Evolutionary conservation across 164 flowering plant species (phyloP).

Genomic region (Paratinospora sagittata): DNA sequence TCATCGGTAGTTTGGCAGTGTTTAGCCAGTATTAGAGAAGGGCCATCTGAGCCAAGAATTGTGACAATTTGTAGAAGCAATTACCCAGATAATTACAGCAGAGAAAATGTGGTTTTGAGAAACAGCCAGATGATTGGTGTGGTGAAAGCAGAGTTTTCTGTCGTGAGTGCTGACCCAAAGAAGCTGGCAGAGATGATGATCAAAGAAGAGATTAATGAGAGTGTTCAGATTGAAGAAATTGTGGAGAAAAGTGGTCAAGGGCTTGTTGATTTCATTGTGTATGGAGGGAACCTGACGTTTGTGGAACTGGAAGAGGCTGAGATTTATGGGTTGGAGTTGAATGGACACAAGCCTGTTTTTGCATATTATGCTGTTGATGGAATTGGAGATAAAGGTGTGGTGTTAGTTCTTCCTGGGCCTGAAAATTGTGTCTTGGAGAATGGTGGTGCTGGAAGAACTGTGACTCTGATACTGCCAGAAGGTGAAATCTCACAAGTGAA

Average conservation of each 20-base stretch:
- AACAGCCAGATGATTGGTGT: slow-evolving; percentile 41
- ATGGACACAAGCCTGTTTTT: slow-evolving; percentile 40
- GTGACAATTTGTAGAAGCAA: slow-evolving; percentile 39
- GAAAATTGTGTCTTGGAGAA: slow-evolving; percentile 22
- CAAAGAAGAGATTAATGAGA: slow-evolving; percentile 23
- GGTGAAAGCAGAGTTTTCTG: slow-evolving; percentile 31
- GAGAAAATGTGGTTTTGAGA: slow-evolving; percentile 20
- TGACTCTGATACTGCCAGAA: slow-evolving; percentile 43
- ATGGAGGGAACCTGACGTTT: slow-evolving; percentile 70
- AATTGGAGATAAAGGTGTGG: slow-evolving; percentile 63
- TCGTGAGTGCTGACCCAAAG: slow-evolving; percentile 20
- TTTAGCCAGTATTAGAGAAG: slow-evolving; percentile 40
- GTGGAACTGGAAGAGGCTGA: slow-evolving; percentile 45
- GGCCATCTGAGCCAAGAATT: slow-evolving; percentile 16
- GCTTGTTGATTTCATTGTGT: slow-evolving; percentile 35
- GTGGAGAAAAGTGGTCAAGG: slow-evolving; percentile 34
- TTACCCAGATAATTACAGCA: not conserved
- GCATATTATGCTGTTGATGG: slow-evolving; percentile 46
- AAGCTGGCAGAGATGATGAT: slow-evolving; percentile 33
- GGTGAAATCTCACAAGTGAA: slow-evolving; percentile 31
- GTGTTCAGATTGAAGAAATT: slow-evolving; percentile 24
- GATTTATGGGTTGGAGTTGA: slow-evolving; percentile 44
- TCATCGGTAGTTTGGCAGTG: slow-evolving; percentile 57
- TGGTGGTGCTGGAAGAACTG: slow-evolving; percentile 25
- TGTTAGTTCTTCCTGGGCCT: slow-evolving; percentile 60